Base-by-base conservation (phyloP, 2,329 filamentous ascomycete species). In the Talaromyces atroroseus region DNA sequence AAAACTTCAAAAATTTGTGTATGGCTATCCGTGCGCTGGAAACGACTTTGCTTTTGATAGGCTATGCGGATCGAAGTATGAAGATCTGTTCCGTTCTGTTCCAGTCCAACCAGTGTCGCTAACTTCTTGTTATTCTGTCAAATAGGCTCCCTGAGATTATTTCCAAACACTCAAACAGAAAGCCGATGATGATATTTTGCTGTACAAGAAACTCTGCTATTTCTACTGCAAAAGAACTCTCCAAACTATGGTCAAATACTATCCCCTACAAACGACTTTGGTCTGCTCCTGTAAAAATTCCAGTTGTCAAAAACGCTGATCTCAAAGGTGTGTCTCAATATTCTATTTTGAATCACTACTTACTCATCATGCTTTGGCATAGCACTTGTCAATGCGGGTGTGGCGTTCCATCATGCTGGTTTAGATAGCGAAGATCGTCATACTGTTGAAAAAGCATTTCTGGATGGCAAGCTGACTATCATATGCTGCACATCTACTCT, bases 401-500 rank as follows among this genome's bases (percentile, higher is more conserved):
- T 95, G 29, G 87, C 88, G 1, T 92, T 90, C 61, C 90, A 95
- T 66, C 89, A 95, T 72, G 90, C 87, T 20, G 90, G 89, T 0
- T 78, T 95, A 20, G 82, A 85, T 48, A 62, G 70, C 0, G 70
- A 78, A 26, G 90, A 95, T 67, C 81, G 89, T 49, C 72, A 77
- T 40, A 76, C 80, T 1, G 76, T 95, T 18, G 89, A 94, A 65
- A 79, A 79, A 46, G 80, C 79, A 0, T 95, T 87, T 62, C 72
- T 90, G 3, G 75, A 82, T 18, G 87, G 89, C 0, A 78, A 89
- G n/a, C 80, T 95, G 57, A 85, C 78, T 60, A 83, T 95, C 32
- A 91, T 95, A 52, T 95, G 90, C 69, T 94, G 89, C 67, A 95
- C 90, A 0, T 92, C 89, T 0, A 95, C 90, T 0, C 76, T 95